phyloP scores from a whole-genome alignment of 2,329 filamentous ascomycete genomes.

The Cephalotrichum gorgonifer region DNA sequence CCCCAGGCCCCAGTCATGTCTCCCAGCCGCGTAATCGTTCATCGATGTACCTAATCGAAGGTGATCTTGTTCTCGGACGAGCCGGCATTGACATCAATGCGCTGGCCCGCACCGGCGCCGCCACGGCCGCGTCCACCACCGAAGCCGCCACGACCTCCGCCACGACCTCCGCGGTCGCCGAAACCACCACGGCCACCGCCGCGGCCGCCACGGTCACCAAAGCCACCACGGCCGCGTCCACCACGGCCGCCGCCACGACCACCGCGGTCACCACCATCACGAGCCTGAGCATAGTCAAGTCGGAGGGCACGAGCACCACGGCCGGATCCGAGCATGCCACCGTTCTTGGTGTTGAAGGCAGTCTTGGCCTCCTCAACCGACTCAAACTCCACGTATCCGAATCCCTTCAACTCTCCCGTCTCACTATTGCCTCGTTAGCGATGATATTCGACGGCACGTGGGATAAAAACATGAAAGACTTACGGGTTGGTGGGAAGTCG shows the following conservation, averaged over 20 bases:
- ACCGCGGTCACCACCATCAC: slow-evolving; percentile 41
- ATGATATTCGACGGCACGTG: slow-evolving; percentile 8
- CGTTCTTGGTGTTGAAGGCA: slow-evolving; percentile 61
- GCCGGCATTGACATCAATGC: slow-evolving; percentile 20
- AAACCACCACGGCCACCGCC: slow-evolving; percentile 40
- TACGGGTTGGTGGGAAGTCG: slow-evolving; percentile 78
- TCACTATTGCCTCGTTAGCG: slow-evolving; percentile 41
- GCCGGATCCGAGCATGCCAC: slow-evolving; percentile 50
- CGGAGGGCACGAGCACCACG: slow-evolving; percentile 66
- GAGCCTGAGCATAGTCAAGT: slow-evolving; percentile 67
- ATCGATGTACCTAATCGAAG: slow-evolving; percentile 31
- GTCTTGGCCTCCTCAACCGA: slow-evolving; percentile 74
- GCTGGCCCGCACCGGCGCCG: slow-evolving; percentile 31
- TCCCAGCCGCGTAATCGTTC: not conserved
- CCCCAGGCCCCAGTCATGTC: slow-evolving; percentile 23
- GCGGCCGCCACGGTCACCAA: slow-evolving; percentile 36
- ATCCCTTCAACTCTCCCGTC: slow-evolving; percentile 77
- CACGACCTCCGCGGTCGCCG: slow-evolving; percentile 34
- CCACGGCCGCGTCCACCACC: slow-evolving; percentile 35
- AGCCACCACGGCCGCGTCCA: slow-evolving; percentile 35
- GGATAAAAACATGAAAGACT: slow-evolving; percentile 19
- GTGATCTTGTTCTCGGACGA: slow-evolving; percentile 66
- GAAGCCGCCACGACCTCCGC: slow-evolving; percentile 29
- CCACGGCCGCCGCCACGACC: slow-evolving; percentile 43
- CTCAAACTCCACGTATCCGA: slow-evolving; percentile 79